Evolutionary conservation across 495 filamentous ascomycete genomes (phyloP).

Genomic region (Amniculicola lignicola): DNA sequence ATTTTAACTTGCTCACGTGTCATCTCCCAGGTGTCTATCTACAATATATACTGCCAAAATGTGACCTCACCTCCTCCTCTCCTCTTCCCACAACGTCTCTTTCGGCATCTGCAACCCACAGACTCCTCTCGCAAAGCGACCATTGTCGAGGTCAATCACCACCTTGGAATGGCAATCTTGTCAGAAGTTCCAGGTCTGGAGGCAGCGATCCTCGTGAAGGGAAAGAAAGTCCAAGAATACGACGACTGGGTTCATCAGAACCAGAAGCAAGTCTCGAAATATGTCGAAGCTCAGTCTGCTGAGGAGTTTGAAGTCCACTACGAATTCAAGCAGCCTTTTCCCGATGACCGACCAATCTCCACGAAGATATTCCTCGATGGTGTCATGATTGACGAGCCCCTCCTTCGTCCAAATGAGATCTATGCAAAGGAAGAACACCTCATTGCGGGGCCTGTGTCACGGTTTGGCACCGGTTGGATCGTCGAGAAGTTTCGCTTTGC

Average conservation of each 20-base stretch:
- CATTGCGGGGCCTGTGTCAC: background rate
- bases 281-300: background rate
- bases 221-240: conserved; percentile 12
- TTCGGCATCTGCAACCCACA: no score
- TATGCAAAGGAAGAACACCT: background rate
- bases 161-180: conserved; percentile 20
- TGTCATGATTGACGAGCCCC: background rate
- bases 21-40: no score
- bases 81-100: no score
- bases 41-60: no score
- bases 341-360: background rate
- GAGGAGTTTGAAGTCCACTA: background rate
- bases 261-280: background rate
- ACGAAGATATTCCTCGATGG: background rate
- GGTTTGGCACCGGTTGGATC: background rate
- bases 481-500: background rate
- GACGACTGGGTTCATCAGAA: background rate
- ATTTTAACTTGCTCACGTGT: no score
- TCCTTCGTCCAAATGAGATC: background rate
- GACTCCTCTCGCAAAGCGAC: no score
- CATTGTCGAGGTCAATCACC: no score
- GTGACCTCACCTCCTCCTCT: no score
- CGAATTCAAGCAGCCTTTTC: background rate
- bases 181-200: conserved; percentile 3
- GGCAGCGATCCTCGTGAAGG: conserved; percentile 14